Evolutionary conservation across 495 filamentous ascomycete genomes (phyloP).

Genomic region (Daldinia caldariorum): DNA sequence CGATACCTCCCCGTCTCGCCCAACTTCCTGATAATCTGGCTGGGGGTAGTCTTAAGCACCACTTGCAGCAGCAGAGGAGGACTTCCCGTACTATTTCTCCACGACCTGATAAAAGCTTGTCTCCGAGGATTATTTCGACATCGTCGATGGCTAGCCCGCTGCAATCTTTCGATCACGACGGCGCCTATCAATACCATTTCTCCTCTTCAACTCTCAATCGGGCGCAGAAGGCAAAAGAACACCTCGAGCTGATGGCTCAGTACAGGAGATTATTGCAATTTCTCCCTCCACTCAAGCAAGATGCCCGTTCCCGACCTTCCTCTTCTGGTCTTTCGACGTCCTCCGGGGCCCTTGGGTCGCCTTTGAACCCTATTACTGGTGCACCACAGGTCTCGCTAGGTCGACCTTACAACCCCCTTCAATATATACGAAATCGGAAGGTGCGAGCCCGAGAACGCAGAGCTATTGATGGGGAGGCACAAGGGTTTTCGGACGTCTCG

Average conservation of each 20-base stretch:
- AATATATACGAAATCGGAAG: slow-evolving; percentile 85
- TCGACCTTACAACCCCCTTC: slow-evolving; percentile 84
- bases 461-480: slow-evolving; percentile 72
- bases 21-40: slow-evolving; percentile 54
- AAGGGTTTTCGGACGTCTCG: slow-evolving; percentile 77
- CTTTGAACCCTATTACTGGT: slow-evolving; percentile 24
- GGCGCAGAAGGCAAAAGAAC: slow-evolving; percentile 78
- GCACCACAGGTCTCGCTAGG: slow-evolving; percentile 51
- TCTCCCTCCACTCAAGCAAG: slow-evolving; percentile 74
- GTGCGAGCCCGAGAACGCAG: slow-evolving; percentile 77
- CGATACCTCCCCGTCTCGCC: slow-evolving; percentile 58
- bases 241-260: slow-evolving; percentile 82
- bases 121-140: slow-evolving; percentile 47
- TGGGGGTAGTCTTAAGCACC: slow-evolving; percentile 68
- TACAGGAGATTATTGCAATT: slow-evolving; percentile 79
- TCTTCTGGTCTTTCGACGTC: slow-evolving; percentile 47
- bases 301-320: slow-evolving; percentile 37
- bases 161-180: slow-evolving; percentile 57
- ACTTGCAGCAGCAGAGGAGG: slow-evolving; percentile 71
- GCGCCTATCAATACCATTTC: slow-evolving; percentile 66
- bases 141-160: slow-evolving; percentile 54
- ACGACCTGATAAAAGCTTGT: slow-evolving; percentile 54
- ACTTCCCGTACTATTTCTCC: slow-evolving; percentile 68
- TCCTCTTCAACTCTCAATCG: slow-evolving; percentile 80
- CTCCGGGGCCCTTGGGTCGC: slow-evolving; percentile 37